Evolutionary conservation across 2,329 filamentous ascomycete species (phyloP).

Genomic region (Colletotrichum tofieldiae): DNA sequence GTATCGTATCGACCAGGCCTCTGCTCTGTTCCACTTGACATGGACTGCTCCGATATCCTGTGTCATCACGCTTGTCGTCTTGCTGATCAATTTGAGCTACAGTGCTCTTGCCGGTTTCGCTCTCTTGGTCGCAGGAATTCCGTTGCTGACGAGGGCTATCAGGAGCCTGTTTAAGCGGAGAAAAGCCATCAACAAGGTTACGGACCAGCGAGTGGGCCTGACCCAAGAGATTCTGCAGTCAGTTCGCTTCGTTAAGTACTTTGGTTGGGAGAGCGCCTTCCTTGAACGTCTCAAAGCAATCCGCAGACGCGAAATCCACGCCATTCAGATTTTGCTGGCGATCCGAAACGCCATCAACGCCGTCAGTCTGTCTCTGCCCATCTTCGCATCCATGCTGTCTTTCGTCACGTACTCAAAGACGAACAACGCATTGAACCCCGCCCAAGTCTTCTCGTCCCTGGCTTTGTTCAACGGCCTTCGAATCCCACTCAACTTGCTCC

Average conservation of each 20-base stretch:
- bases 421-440: slow-evolving; percentile 79
- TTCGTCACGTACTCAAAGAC: slow-evolving; percentile 87
- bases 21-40: slow-evolving; percentile 89
- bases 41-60: slow-evolving; percentile 90
- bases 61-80: slow-evolving; percentile 82
- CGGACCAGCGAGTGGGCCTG: slow-evolving; percentile 90
- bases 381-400: slow-evolving; percentile 94
- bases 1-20: slow-evolving; percentile 91
- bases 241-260: slow-evolving; percentile 96
- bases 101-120: slow-evolving; percentile 91
- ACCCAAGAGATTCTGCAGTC: slow-evolving; percentile 94
- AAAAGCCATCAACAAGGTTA: slow-evolving; percentile 90
- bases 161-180: slow-evolving; percentile 82
- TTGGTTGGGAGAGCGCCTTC: slow-evolving; percentile 95
- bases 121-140: slow-evolving; percentile 83
- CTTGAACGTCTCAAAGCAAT: slow-evolving; percentile 82
- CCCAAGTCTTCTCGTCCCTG: slow-evolving; percentile 90
- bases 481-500: slow-evolving; percentile 90
- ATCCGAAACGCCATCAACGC: slow-evolving; percentile 90
- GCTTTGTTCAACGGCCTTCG: slow-evolving; percentile 94
- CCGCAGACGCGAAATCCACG: slow-evolving; percentile 81
- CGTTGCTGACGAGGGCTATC: slow-evolving; percentile 83
- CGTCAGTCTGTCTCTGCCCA: slow-evolving; percentile 87
- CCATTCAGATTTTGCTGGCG: slow-evolving; percentile 87
- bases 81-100: slow-evolving; percentile 90